phyloP scores from a whole-genome alignment of 768 basidiomycete genomes.

The Suillus variegatus region DNA sequence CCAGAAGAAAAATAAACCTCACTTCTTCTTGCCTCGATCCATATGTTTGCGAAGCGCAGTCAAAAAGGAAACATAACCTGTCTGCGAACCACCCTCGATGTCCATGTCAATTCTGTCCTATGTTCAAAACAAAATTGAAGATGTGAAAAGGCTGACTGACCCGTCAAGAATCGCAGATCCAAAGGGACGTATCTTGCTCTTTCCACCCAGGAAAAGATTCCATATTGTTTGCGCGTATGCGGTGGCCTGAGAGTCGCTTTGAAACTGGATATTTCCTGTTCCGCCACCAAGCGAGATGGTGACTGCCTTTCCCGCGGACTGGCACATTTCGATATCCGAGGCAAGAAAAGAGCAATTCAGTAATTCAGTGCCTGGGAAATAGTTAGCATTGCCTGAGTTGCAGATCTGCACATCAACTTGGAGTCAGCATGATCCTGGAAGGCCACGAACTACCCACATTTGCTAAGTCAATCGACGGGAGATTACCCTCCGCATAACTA shows the following conservation, averaged over 20 bases:
- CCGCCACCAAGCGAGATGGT: conserved; percentile 63
- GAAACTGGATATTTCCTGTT: conserved; percentile 61
- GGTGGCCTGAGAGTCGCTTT: conserved; percentile 55
- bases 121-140: neutral
- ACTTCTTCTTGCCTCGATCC: conserved; percentile 29
- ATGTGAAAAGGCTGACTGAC: conserved; percentile 33
- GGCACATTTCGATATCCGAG: conserved; percentile 63
- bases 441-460: conserved; percentile 41
- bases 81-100: conserved; percentile 44
- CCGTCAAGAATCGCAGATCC: conserved; percentile 73
- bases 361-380: conserved; percentile 67
- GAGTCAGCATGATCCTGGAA: neutral
- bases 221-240: conserved; percentile 69
- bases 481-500: conserved; percentile 57
- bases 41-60: conserved; percentile 28
- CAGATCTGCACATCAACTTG: conserved; percentile 47
- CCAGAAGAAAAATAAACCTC: conserved; percentile 7
- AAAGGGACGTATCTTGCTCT: conserved; percentile 64
- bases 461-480: conserved; percentile 60
- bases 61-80: conserved; percentile 31
- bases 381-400: conserved; percentile 53
- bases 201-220: conserved; percentile 67
- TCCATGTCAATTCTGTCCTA: conserved; percentile 42
- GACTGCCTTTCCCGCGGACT: conserved; percentile 59
- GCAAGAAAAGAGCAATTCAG: conserved; percentile 63